Evolutionary conservation across 352 stramenopile species (phyloP), one percentile per base, ranked within the genome.

Genomic region (Phytophthora pluvialis): DNA sequence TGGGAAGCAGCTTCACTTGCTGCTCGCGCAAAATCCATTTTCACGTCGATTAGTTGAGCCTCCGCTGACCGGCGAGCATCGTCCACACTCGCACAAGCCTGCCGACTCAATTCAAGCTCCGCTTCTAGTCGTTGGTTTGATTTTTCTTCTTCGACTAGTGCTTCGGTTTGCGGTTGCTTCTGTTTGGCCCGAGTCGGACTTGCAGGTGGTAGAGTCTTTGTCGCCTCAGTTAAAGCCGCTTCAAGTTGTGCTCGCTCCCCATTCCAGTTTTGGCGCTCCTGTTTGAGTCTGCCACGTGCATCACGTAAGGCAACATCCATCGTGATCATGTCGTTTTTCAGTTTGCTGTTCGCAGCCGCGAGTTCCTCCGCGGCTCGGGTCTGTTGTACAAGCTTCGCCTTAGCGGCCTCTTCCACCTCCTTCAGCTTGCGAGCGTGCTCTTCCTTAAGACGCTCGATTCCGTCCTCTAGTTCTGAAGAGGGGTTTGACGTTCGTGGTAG

Each of bases 271-370:
- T 58, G 33, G 4, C 68, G 75, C 12, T 86, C 77, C 7, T 67
- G 21, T 38, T 63, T 72, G 13, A 88, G 70, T n/a, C 64, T 66
- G n/a, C 73, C 77, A 3, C 77, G 77, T 6, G 62, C 64, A 26
- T 72, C 52, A 3, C 32, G 39, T 12, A 88, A 54, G 13, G 70
- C 61, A 1, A 77, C 70, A 5, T 88, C 81, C 28, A 85, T 72
- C 28, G 78, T 83, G 16, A 77, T 60, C 40, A 78, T 70, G 18
- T 88, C 68, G 47, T 85, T 90, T 33, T 86, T 72, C n/a, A 89
- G 70, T 40, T 78, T 80, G 29, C 78, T 77, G 29, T 82, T 60
- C 10, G 80, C 64, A n/a, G 50, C 63, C 11, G 77, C 57, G 5
- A 85, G 60, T 15, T 47, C 45, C 11, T 86, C 70, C 1, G 80